Evolutionary conservation across 176 grass and related monocot genomes (phyloP), one percentile per base, ranked within the genome.

Genomic region (Zea mays): DNA sequence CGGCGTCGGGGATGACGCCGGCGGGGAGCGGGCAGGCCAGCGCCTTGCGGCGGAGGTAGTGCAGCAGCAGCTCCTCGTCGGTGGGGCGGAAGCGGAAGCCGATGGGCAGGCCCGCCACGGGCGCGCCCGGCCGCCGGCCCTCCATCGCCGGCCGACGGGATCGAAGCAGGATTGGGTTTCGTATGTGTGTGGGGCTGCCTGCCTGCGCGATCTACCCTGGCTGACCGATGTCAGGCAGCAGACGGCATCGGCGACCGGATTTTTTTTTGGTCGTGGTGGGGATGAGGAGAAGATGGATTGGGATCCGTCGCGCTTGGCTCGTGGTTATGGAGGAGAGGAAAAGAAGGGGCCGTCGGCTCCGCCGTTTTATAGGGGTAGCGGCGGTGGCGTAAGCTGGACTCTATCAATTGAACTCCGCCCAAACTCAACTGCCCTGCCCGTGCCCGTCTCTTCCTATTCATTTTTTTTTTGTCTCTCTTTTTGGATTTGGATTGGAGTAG

Each of bases 1-100:
- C 71, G 63, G 87, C 87, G 82, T 90, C 92, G 48, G 92, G 92
- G 80, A 98, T 98, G 85, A 98, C 71, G 71, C 85, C 87, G 73
- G 96, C 89, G n/a, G 96, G 96, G 57, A 98, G 77, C 16, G 96
- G 90, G 78, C 65, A 87, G 6, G 83, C 74, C 42, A 95, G 61
- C 16, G 62, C 90, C 83, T 98, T 98, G 44, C 91, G 87, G 69
- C 82, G 89, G 56, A 98, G 96, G 78, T 98, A 98, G 81, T 98
- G 85, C 8, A 95, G 82, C 51, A 98, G 54, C 0, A 98, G 87
- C 77, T 98, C 96, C 84, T 98, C 91, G 69, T 98, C 96, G 5
- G 96, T 98, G 17, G 96, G 96, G 43, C 86, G 83, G 83, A 98
- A 98, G 5, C 96, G 83, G 81, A 98, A 98, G 3, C 96, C 92